Conservation (phyloP, 176 grass and related monocot species). For the Zoysia japonica region DNA sequence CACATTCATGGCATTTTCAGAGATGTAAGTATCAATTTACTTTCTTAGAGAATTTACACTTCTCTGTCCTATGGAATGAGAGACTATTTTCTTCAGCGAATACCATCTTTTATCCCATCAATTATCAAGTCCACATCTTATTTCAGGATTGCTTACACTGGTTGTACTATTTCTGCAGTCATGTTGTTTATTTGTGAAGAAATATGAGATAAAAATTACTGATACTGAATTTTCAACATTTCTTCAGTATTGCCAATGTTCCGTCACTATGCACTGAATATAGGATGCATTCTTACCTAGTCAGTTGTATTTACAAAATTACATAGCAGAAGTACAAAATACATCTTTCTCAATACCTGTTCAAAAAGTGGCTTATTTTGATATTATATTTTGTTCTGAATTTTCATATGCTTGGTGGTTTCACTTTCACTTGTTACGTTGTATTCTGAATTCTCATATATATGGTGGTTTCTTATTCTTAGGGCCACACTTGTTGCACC, state of each 20-base stretch:
- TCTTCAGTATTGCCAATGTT: slow-evolving; percentile 35
- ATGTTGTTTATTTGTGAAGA: slow-evolving; percentile 21
- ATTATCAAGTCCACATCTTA: slow-evolving; percentile 10
- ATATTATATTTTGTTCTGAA: slow-evolving; percentile 4
- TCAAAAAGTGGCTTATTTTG: slow-evolving; percentile 17
- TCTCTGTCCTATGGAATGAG: background rate
- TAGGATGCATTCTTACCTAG: background rate
- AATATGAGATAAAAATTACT: background rate
- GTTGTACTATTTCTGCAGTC: background rate
- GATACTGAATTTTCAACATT: slow-evolving; percentile 18
- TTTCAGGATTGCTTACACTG: background rate
- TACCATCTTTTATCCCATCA: slow-evolving; percentile 7
- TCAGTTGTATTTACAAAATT: slow-evolving; percentile 6
- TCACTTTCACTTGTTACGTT: slow-evolving; percentile 15
- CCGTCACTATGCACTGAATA: background rate
- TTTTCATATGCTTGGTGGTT: slow-evolving; percentile 40
- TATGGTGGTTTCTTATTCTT: slow-evolving; percentile 33
- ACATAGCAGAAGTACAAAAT: background rate
- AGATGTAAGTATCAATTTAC: slow-evolving; percentile 61
- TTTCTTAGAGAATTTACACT: background rate
- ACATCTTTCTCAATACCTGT: slow-evolving; percentile 3
- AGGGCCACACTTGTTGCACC: slow-evolving; percentile 71
- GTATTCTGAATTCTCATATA: slow-evolving; percentile 30
- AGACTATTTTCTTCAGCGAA: background rate
- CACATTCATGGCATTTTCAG: slow-evolving; percentile 94